Evolutionary conservation across 345 rosid genomes (phyloP).

Genomic region (Linum usitatissimum): DNA sequence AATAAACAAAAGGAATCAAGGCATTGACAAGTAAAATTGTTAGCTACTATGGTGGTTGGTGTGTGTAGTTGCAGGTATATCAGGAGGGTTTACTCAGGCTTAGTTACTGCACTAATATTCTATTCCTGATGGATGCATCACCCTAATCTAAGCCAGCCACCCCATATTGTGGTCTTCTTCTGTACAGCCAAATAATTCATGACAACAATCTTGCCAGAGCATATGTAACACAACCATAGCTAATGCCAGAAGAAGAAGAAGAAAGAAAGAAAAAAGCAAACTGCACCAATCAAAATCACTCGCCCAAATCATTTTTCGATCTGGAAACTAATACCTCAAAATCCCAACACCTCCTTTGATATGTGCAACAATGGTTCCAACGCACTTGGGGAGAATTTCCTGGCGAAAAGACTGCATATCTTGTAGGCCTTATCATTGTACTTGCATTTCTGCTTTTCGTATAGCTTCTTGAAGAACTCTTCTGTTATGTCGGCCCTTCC

Average conservation of each 20-base stretch:
- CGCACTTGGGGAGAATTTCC: slow-evolving; percentile 77
- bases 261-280: not conserved
- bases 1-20: not conserved
- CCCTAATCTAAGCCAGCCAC: not conserved
- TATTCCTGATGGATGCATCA: not conserved
- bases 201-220: not conserved
- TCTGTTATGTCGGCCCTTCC: slow-evolving; percentile 57
- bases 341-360: slow-evolving; percentile 21
- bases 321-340: not conserved
- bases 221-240: not conserved
- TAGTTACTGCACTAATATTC: no score
- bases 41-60: not conserved
- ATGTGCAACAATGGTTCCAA: slow-evolving; percentile 53
- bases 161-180: not conserved
- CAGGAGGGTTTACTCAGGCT: no score
- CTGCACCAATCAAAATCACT: not conserved
- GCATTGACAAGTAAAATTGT: not conserved
- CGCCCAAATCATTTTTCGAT: slow-evolving; percentile 1
- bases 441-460: slow-evolving; percentile 32
- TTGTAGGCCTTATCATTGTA: slow-evolving; percentile 45
- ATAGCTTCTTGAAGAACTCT: slow-evolving; percentile 45
- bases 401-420: slow-evolving; percentile 53
- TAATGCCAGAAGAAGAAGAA: not conserved
- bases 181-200: no score
- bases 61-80: no score